Conservation (phyloP, 305 asterid species). For the Ilex paraguariensis region DNA sequence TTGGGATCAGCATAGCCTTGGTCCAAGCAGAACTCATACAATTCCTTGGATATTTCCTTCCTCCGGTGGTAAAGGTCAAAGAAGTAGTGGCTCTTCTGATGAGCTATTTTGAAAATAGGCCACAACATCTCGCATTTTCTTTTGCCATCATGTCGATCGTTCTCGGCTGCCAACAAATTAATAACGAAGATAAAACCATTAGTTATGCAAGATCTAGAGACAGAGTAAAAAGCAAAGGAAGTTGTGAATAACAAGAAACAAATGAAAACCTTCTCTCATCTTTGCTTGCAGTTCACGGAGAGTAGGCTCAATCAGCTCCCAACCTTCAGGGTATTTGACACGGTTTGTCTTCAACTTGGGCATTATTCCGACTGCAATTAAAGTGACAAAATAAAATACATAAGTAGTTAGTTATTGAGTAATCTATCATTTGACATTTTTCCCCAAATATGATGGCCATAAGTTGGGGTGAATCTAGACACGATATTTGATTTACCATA, state of each 20-base stretch:
- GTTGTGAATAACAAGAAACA: no score
- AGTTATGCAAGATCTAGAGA: no score
- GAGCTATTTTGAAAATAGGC: constrained; percentile 18
- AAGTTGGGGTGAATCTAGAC: not conserved
- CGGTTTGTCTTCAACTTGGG: constrained; percentile 28
- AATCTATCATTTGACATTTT: not conserved
- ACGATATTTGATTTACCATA: no score
- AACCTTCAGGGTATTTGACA: constrained; percentile 23
- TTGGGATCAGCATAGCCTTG: constrained; percentile 16
- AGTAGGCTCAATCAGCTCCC: constrained; percentile 29
- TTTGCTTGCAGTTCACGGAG: constrained; percentile 23
- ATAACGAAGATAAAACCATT: not conserved
- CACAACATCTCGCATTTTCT: constrained; percentile 18
- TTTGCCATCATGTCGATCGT: constrained; percentile 16
- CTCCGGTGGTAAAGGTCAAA: constrained; percentile 16
- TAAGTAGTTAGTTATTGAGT: not conserved
- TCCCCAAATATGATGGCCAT: not conserved
- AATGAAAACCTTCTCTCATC: constrained; percentile 25
- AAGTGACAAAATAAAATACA: not conserved
- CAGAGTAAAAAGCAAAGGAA: not conserved
- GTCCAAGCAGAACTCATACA: constrained; percentile 15
- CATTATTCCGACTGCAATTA: constrained; percentile 17
- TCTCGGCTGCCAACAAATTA: constrained; percentile 7
- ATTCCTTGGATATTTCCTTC: constrained; percentile 18
- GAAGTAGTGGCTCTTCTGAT: constrained; percentile 15